Base-by-base conservation (phyloP, 768 basidiomycete genomes). In the Boletus barrowsii region DNA sequence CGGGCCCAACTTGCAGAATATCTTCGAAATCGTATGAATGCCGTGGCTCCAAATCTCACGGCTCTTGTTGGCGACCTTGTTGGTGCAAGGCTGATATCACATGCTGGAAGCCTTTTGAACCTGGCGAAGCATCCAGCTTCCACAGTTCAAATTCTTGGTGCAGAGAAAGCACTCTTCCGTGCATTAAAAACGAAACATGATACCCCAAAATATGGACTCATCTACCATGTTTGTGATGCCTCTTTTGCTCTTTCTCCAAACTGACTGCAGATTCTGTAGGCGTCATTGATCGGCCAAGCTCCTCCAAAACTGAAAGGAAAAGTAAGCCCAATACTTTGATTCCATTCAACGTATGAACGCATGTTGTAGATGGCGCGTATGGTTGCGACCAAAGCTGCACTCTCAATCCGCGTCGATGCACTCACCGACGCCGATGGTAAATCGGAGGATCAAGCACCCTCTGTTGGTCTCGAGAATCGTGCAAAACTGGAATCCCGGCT, bases 121-220 rank as follows among this genome's bases (percentile, higher is more conserved):
- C 68, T 88, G 49, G 84, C 84, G 47, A 88, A 88, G 72, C 84
- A 88, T 71, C 86, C 86, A 29, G 86, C 86, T n/a, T 86, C 84
- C 64, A 88, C 86, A 1, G 82, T 88, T 22, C 86, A 88, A 67
- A 88, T 88, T 54, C 76, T 88, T 20, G 86, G 86, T 54, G 87
- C 87, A 13, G 86, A 88, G 71, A 88, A 88, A 70, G 86, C 86
- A 14, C 75, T 88, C 24, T 88, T 88, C 77, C 76, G 87, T 49
- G 87, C 86, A 3, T 70, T 88, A 53, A 88, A 88, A 72, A 87
- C 87, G 30, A 88, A 88, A 66, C 87, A 98, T 59, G 96, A 98
- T 76, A 98, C 96, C 56, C 95, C 96, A 24, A 99, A 99, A 76
- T 98, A 99, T 67, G 97, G 97, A 57, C 79, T 98, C n/a, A 98